These are phyloP conservation scores for Chloris gayana DNA, from an alignment of 176 grass and related monocot species.

Conservation along the genomic window DNA sequence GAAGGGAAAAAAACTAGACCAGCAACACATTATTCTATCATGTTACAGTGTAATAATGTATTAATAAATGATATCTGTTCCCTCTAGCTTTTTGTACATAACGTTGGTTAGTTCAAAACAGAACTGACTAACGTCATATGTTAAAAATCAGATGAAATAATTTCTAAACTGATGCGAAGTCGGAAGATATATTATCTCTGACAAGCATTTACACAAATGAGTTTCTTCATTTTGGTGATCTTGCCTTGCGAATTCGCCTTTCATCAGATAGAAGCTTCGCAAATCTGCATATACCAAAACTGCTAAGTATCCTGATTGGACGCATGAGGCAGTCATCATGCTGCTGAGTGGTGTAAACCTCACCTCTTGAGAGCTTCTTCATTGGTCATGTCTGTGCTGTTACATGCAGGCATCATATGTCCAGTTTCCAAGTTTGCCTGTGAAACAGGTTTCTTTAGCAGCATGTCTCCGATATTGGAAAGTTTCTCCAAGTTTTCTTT, in stretches of 20 bases:
- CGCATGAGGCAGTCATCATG: neutral
- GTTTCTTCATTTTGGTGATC: constrained; percentile 55
- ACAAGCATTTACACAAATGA: neutral
- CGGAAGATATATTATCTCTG: constrained; percentile 20
- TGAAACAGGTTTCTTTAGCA: constrained; percentile 74
- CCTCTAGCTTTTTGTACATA: neutral
- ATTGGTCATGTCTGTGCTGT: constrained; percentile 58
- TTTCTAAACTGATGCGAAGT: constrained; percentile 1
- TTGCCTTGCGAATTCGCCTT: constrained; percentile 51
- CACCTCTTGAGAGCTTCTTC: constrained; percentile 70
- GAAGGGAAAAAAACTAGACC: neutral
- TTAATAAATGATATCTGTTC: constrained; percentile 30
- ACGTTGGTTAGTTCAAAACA: neutral
- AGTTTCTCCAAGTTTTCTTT: constrained; percentile 79
- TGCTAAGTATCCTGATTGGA: constrained; percentile 34
- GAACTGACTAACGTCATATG: neutral
- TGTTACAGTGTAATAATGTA: constrained; percentile 19
- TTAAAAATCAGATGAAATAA: neutral
- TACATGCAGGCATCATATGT: constrained; percentile 45
- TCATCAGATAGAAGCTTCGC: constrained; percentile 65
- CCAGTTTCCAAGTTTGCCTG: constrained; percentile 76
- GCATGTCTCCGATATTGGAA: constrained; percentile 46
- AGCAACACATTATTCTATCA: constrained; percentile 15
- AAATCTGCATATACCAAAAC: constrained; percentile 52
- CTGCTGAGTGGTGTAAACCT: constrained; percentile 27